phyloP scores from a whole-genome alignment of 2,329 filamentous ascomycete genomes.

The Trichoderma brevicompactum region DNA sequence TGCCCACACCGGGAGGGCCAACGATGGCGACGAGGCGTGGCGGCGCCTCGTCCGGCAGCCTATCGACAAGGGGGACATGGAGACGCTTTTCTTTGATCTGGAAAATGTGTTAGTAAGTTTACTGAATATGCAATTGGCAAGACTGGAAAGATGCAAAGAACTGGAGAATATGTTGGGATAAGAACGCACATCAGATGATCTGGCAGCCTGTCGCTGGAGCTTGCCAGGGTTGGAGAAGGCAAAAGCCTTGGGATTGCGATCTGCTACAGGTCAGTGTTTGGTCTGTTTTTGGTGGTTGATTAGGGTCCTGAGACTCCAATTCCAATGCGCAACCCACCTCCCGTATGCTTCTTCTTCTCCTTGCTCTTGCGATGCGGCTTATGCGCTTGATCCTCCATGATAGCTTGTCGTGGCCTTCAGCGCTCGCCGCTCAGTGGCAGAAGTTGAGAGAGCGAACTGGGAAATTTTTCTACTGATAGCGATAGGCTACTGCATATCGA shows the following conservation, averaged over 20 bases:
- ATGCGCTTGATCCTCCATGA: constrained; percentile 82
- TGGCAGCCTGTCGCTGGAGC: constrained; percentile 73
- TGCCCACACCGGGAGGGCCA: constrained; percentile 91
- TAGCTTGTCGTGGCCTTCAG: constrained; percentile 26
- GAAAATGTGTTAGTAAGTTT: constrained; percentile 33
- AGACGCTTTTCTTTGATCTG: constrained; percentile 93
- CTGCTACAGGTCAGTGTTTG: constrained; percentile 44
- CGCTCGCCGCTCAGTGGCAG: constrained; percentile 31
- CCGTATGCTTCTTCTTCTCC: constrained; percentile 75
- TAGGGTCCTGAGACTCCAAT: neutral
- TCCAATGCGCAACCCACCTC: constrained; percentile 50
- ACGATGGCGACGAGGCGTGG: constrained; percentile 93
- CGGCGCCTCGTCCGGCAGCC: constrained; percentile 91
- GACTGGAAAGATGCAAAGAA: neutral
- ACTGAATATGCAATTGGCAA: too few species aligned
- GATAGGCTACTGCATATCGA: constrained; percentile 28
- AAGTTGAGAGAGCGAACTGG: constrained; percentile 20
- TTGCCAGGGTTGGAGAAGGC: constrained; percentile 81
- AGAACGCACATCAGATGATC: constrained; percentile 68
- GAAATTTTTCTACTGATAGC: constrained; percentile 31
- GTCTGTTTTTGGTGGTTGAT: neutral
- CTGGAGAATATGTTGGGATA: constrained; percentile 28
- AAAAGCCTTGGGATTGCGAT: constrained; percentile 88
- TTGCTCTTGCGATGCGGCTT: constrained; percentile 85
- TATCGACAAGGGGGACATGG: constrained; percentile 95